Percentiles rank a stretch among this genome's conserved stretches.
These are phyloP conservation scores for Talaromyces piceae DNA, from an alignment of 2,329 filamentous ascomycete species.

Conservation along the genomic window DNA sequence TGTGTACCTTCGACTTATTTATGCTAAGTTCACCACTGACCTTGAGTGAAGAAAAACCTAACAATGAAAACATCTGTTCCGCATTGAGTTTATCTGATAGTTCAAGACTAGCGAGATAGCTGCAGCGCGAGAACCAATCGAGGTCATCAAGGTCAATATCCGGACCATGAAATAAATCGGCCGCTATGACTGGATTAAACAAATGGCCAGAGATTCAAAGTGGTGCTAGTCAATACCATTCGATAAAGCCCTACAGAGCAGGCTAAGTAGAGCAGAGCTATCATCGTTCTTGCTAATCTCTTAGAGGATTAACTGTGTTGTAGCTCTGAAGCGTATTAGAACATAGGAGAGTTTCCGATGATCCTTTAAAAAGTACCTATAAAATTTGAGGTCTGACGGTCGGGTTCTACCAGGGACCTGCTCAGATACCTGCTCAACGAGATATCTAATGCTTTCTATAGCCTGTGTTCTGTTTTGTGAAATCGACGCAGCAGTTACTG, in stretches of 20 bases:
- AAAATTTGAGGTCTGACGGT: constrained; percentile 1
- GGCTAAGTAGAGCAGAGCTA: not conserved
- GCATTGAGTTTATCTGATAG: not conserved
- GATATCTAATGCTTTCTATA: constrained; percentile 1
- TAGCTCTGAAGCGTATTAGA: constrained; percentile 1
- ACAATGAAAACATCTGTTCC: not conserved
- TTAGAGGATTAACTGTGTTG: constrained; percentile 4
- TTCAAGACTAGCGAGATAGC: constrained; percentile 4
- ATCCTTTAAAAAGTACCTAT: constrained; percentile 1
- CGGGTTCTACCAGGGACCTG: not conserved
- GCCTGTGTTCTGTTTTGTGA: constrained; percentile 3
- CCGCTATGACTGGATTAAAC: not conserved
- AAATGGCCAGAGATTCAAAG: not conserved
- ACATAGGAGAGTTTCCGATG: not conserved
- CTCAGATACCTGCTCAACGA: not conserved
- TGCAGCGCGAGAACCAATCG: constrained; percentile 9
- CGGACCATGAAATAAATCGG: not conserved
- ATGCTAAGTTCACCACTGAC: not conserved
- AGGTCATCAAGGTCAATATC: constrained; percentile 1
- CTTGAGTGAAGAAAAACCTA: not conserved
- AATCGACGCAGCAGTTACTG: constrained; percentile 2
- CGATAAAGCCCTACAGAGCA: constrained; percentile 2
- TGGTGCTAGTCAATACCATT: constrained; percentile 1
- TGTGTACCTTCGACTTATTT: not conserved
- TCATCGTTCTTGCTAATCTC: not conserved